Base-by-base conservation (phyloP, 2,329 filamentous ascomycete species). In the Fusarium sp. region DNA sequence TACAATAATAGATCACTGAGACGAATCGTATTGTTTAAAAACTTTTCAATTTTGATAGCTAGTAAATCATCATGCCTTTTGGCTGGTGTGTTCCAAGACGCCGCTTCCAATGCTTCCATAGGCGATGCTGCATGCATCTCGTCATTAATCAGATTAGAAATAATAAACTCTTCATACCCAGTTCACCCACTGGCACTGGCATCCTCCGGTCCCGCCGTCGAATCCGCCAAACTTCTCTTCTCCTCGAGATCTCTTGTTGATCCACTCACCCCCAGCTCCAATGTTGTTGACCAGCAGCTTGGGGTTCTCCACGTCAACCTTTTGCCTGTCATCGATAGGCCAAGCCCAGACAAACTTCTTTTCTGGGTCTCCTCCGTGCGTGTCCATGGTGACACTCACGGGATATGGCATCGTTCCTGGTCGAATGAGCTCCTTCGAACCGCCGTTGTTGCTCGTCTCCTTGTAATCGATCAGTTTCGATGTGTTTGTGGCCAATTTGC, bases 401-500 rank as follows among this genome's bases (percentile, higher is more conserved):
- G 89, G 89, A 70, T 90, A 91, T 3, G 89, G 89, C 79, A 91
- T 89, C 6, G 86, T 86, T 10, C 88, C 88, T 0, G 88, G 88
- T 37, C 81, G 79, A 20, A 81, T 77, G 57, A 78, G 69, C 64
- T 81, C 75, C 51, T 57, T 49, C 7, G 74, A 71, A 10, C 74
- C 75, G 29, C 76, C 72, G 56, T 75, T 75, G 53, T 69, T 73
- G 7, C 68, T 72, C 42, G 75, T 74, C 2, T 72, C 77, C 20
- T 77, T 78, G 1, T 79, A 55, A 24, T 69, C 60, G 16, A 80
- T 65, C 30, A 79, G 73, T 11, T 71, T 85, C 67, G 53, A 89
- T 25, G 84, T 82, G 29, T 80, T 82, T 70, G 80, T 81, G 32
- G 78, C 81, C 24, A 81, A 70, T 61, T 81, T 81, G 8, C 84